Evolutionary conservation across 2,329 filamentous ascomycete species (phyloP), one percentile per base, ranked within the genome.

Genomic region (Calonectria fujianensis): DNA sequence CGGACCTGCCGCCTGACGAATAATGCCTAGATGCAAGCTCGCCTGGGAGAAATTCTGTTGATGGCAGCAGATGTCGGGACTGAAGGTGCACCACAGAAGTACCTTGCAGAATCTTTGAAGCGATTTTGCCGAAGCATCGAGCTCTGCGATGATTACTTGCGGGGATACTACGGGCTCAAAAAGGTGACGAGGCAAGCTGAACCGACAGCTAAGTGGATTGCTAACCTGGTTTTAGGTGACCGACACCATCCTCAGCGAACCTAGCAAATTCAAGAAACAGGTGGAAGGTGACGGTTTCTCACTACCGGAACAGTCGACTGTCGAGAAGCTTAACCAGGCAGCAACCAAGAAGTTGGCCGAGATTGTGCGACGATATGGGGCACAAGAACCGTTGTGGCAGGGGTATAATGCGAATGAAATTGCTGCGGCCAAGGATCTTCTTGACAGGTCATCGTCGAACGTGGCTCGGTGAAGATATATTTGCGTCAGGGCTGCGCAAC

Each of bases 121-220:
- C 92, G 96, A 77, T 98, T 98, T 85, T 95, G 94, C 83, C 92
- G 97, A 80, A 97, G 96, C 82, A 92, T 98, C 77, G 97, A 99
- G 86, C 90, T 99, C 68, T 98, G 97, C 82, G 95, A 98, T 80
- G 93, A 96, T 83, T 98, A 98, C 83, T 85, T 98, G 75, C 92
- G 97, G 75, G 97, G 96, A 1, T 98, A 96, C 84, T 98, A 98
- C 85, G 97, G 97, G 9, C 87, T 99, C 74, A 97, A 96, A 84
- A 84, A 96, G 85, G 93, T 96, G 85, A 81, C 90, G 81, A 35
- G 16, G 11, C 24, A 61, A 16, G 16, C 52, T 41, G 31, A 57
- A 27, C 41, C 13, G 68, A 16, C 54, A 18, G 63, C 11, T 54
- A 24, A 69, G 24, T 51, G 6, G 13, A 32, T n/a, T 20, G 45